Conservation (phyloP, 2,329 filamentous ascomycete species). For the Ascochyta lentis region DNA sequence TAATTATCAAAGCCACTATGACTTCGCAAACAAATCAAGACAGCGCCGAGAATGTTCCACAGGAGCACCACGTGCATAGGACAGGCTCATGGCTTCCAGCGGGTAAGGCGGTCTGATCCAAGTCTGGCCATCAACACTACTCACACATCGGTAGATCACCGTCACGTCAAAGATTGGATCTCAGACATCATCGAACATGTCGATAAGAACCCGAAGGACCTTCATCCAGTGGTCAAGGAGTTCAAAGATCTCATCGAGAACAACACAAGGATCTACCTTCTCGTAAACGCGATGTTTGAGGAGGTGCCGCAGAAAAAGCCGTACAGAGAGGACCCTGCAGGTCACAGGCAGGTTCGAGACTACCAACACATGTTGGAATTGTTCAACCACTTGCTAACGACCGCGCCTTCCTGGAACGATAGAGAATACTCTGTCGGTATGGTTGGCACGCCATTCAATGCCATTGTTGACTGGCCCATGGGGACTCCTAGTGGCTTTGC, state of each 20-base stretch:
- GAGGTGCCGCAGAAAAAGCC: slow-evolving; percentile 68
- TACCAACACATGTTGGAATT: slow-evolving; percentile 71
- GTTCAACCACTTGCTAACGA: slow-evolving; percentile 63
- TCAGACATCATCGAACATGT: slow-evolving; percentile 62
- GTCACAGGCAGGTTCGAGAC: slow-evolving; percentile 67
- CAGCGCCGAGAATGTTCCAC: slow-evolving; percentile 20
- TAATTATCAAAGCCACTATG: not conserved
- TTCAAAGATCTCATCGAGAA: slow-evolving; percentile 71
- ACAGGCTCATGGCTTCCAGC: slow-evolving; percentile 15
- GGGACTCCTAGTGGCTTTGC: slow-evolving; percentile 60
- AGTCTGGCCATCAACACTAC: not conserved
- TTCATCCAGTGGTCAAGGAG: slow-evolving; percentile 68
- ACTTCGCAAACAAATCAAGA: slow-evolving; percentile 20
- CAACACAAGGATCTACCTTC: slow-evolving; percentile 70
- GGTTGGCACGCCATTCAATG: slow-evolving; percentile 64
- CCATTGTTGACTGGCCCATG: slow-evolving; percentile 67
- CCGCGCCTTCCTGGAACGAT: slow-evolving; percentile 53
- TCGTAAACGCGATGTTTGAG: slow-evolving; percentile 71
- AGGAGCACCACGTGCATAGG: slow-evolving; percentile 29
- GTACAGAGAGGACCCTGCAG: slow-evolving; percentile 68
- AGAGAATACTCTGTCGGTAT: slow-evolving; percentile 49
- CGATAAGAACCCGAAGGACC: slow-evolving; percentile 57
- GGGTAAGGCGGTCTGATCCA: not conserved
- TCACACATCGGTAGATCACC: slow-evolving; percentile 61
- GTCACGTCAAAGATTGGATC: slow-evolving; percentile 70